A percentile compares a stretch with the other conserved stretches of the same genome.
These are phyloP conservation scores for Millerago galiae DNA, from an alignment of 805 yeast species.

Conservation along the genomic window DNA sequence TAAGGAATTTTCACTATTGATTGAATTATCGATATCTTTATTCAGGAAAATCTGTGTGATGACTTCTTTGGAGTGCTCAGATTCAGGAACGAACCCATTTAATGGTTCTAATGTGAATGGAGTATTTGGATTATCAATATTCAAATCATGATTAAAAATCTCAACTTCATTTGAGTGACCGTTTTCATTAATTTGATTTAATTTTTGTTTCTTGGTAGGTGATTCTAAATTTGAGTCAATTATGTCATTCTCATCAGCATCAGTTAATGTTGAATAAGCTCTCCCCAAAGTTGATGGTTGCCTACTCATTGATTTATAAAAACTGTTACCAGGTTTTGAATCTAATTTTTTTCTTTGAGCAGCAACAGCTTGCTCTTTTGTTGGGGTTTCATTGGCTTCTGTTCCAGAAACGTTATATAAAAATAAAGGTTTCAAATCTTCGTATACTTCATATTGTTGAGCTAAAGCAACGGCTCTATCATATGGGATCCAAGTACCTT, in stretches of 20 bases:
- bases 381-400: conserved; percentile 37
- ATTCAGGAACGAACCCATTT: conserved; percentile 23
- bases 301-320: conserved; percentile 14
- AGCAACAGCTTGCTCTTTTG: conserved; percentile 41
- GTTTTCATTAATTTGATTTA: neutral
- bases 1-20: conserved; percentile 21
- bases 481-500: conserved; percentile 83
- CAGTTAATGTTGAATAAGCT: conserved; percentile 27
- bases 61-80: conserved; percentile 35
- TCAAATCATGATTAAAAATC: conserved; percentile 32
- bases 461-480: conserved; percentile 57
- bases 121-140: conserved; percentile 34
- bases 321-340: conserved; percentile 11
- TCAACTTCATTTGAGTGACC: conserved; percentile 10
- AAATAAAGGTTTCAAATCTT: conserved; percentile 59
- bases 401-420: conserved; percentile 32
- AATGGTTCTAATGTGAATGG: conserved; percentile 48
- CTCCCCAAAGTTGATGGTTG: conserved; percentile 21
- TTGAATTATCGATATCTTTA: conserved; percentile 28
- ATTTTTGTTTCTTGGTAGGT: conserved; percentile 33
- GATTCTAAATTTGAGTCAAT: conserved; percentile 21
- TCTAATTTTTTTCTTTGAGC: conserved; percentile 25
- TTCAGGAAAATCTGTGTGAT: conserved; percentile 48
- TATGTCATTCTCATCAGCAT: conserved; percentile 23
- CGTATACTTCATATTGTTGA: conserved; percentile 52